Evolutionary conservation across 306 rosid genomes (phyloP).

Genomic region (Macrotyloma uniflorum): DNA sequence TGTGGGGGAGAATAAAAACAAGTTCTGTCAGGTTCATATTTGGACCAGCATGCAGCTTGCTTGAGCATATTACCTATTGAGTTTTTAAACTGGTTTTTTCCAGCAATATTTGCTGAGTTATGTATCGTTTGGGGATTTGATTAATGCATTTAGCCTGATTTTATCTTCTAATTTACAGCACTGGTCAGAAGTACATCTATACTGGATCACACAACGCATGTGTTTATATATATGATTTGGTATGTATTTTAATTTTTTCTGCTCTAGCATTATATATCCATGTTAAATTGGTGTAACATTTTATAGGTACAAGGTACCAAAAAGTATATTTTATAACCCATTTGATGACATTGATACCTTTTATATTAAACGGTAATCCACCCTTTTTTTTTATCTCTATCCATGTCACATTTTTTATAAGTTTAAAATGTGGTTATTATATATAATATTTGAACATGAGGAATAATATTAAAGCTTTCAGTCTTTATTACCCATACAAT

Average conservation of each 20-base stretch:
- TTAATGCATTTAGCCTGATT: conserved; percentile 19
- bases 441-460: background rate
- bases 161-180: conserved; percentile 63
- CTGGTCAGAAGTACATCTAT: conserved; percentile 97
- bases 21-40: conserved; percentile 20
- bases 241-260: conserved; percentile 42
- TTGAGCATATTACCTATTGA: background rate
- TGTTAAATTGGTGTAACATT: background rate
- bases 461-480: background rate
- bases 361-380: background rate
- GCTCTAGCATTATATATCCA: conserved; percentile 7
- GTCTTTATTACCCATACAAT: background rate
- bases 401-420: background rate
- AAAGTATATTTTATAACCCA: background rate
- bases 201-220: conserved; percentile 85
- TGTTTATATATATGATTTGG: conserved; percentile 92
- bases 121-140: conserved; percentile 20
- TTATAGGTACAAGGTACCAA: background rate
- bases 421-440: background rate
- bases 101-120: background rate
- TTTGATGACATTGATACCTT: background rate
- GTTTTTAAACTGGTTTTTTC: background rate
- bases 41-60: conserved; percentile 21
- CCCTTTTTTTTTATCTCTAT: conserved; percentile 11
- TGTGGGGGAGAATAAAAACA: background rate